Conservation (phyloP, 306 rosid species). For the Cicer judaicum region DNA sequence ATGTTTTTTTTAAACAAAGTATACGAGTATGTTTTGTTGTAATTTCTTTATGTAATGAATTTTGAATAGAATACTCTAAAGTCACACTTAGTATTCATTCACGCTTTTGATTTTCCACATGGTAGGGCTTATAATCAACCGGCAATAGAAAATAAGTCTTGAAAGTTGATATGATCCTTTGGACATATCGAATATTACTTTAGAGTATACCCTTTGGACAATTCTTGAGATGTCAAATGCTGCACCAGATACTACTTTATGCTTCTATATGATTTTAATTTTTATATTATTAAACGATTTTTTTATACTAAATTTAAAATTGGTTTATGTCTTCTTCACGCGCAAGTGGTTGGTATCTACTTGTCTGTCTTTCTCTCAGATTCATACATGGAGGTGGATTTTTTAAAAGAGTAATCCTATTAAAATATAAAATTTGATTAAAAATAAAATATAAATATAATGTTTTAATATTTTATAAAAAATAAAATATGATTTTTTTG, state of each 20-base stretch:
- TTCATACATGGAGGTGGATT: conserved; percentile 17
- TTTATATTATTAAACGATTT: too few relatives aligned
- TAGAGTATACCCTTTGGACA: neutral
- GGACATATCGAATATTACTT: neutral
- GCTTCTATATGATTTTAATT: neutral
- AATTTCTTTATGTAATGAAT: neutral
- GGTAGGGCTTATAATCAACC: neutral
- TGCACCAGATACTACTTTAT: neutral
- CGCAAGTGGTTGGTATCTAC: conserved; percentile 9
- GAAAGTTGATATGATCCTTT: neutral
- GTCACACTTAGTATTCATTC: neutral
- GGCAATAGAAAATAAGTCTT: neutral
- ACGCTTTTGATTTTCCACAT: neutral
- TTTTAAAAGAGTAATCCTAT: neutral
- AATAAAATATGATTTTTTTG: too few relatives aligned
- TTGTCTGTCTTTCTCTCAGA: neutral
- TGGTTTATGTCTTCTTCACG: neutral
- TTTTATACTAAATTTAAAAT: neutral
- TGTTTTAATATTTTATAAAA: too few relatives aligned
- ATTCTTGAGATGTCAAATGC: neutral
- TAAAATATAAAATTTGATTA: too few relatives aligned
- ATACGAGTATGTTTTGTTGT: neutral
- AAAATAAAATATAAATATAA: too few relatives aligned
- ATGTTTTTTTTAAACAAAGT: neutral
- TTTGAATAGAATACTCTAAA: neutral